A percentile compares a stretch with the other conserved stretches of the same genome.
These are phyloP conservation scores for Backusella tarrabulga DNA, from an alignment of 192 early-diverging fungal genomes.

Conservation along the genomic window DNA sequence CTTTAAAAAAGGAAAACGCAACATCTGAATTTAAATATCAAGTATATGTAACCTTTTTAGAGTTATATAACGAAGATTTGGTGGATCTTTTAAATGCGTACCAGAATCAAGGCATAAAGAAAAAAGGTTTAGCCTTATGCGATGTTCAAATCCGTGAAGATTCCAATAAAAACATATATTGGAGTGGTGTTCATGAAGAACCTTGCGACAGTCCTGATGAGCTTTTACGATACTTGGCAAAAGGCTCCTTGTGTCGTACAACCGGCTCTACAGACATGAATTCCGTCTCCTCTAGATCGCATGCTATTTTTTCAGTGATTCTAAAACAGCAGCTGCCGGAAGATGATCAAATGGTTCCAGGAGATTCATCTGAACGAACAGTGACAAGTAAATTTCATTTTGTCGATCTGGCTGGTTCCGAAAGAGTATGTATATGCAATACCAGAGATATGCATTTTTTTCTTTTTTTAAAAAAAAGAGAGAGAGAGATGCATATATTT, in stretches of 20 bases:
- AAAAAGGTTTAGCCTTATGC: not conserved
- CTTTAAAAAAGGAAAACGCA: slow-evolving; percentile 34
- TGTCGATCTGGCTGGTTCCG: slow-evolving; percentile 98
- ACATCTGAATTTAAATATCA: slow-evolving; percentile 38
- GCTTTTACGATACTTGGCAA: slow-evolving; percentile 47
- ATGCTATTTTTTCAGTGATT: slow-evolving; percentile 94
- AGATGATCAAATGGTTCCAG: slow-evolving; percentile 11
- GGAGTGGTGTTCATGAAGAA: slow-evolving; percentile 82
- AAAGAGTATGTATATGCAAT: slow-evolving; percentile 52
- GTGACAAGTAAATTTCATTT: slow-evolving; percentile 89
- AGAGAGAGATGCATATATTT: not conserved
- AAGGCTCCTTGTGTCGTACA: slow-evolving; percentile 56
- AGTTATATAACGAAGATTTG: slow-evolving; percentile 95
- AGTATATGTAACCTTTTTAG: slow-evolving; percentile 81
- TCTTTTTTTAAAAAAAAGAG: not conserved
- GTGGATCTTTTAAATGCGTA: slow-evolving; percentile 73
- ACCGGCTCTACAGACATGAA: slow-evolving; percentile 99
- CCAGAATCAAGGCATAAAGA: slow-evolving; percentile 28
- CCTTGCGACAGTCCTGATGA: slow-evolving; percentile 64
- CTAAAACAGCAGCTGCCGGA: slow-evolving; percentile 71
- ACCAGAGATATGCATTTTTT: slow-evolving; percentile 2
- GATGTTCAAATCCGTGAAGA: slow-evolving; percentile 70
- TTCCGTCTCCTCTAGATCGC: slow-evolving; percentile 87
- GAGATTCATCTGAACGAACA: slow-evolving; percentile 9
- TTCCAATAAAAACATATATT: slow-evolving; percentile 80